Percentiles rank a stretch among this genome's conserved stretches.
phyloP scores from a whole-genome alignment of 2,329 filamentous ascomycete species.

The Colletotrichum nymphaeae region DNA sequence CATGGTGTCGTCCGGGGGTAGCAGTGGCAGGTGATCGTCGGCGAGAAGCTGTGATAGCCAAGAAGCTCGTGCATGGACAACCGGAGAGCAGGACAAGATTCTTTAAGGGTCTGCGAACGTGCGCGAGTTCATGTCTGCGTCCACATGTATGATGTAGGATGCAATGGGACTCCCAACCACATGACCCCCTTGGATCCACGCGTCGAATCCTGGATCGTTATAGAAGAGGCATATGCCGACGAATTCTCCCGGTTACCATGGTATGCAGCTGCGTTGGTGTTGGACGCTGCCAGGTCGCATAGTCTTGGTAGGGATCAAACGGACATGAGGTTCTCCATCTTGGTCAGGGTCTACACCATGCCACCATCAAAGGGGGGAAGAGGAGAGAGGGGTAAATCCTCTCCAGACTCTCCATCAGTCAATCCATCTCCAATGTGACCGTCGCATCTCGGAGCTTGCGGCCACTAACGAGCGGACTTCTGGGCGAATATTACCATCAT shows the following conservation, averaged over 20 bases:
- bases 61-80: neutral
- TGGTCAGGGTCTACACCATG: neutral
- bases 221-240: neutral
- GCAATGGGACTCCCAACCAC: neutral
- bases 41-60: neutral
- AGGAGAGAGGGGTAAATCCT: neutral
- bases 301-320: too few species aligned
- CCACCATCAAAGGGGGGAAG: neutral
- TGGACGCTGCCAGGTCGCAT: neutral
- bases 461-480: neutral
- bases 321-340: neutral
- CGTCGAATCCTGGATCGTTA: neutral
- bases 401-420: neutral
- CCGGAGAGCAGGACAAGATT: neutral
- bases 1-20: conserved; percentile 11
- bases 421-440: neutral
- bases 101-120: neutral
- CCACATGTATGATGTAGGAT: neutral
- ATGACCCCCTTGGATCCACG: neutral
- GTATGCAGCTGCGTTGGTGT: neutral
- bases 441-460: neutral
- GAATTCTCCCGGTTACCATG: neutral
- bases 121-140: neutral
- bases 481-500: neutral
- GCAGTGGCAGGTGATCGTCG: conserved; percentile 6